Evolutionary conservation across 2,329 filamentous ascomycete species (phyloP).

Genomic region (Aspergillus ochraceus): DNA sequence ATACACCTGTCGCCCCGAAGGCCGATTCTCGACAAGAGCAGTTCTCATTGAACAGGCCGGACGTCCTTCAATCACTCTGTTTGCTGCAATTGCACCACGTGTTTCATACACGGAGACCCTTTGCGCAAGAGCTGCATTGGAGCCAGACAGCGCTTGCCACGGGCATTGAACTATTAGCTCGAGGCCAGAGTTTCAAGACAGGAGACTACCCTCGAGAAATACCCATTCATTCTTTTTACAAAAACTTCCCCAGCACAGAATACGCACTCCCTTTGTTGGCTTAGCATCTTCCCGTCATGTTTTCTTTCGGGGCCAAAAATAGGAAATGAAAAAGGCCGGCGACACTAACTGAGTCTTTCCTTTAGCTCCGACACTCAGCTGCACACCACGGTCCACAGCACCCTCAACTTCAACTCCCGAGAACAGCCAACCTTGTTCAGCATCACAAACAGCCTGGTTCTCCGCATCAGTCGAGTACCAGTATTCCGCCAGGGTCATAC

Average conservation of each 20-base stretch:
- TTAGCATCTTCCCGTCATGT: neutral
- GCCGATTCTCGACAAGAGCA: neutral
- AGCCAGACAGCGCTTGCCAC: neutral
- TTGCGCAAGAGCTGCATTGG: neutral
- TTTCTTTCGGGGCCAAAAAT: neutral
- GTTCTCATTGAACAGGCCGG: neutral
- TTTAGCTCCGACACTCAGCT: conserved; percentile 33
- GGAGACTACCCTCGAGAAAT: neutral
- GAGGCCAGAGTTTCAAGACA: neutral
- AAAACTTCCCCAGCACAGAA: neutral
- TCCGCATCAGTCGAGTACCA: conserved; percentile 60
- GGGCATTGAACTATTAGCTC: neutral
- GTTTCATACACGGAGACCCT: neutral
- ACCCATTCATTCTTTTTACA: neutral
- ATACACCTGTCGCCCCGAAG: neutral
- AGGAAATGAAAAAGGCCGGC: neutral
- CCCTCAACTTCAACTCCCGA: conserved; percentile 32
- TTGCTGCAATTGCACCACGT: neutral
- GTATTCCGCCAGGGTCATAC: conserved; percentile 34
- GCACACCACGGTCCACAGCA: conserved; percentile 32
- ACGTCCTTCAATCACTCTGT: neutral
- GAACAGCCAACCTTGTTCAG: conserved; percentile 27
- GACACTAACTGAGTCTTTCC: conserved; percentile 10
- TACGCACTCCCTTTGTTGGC: neutral
- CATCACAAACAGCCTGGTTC: conserved; percentile 51